These are phyloP conservation scores for Stagonosporopsis rhizophila DNA, from an alignment of 2,329 filamentous ascomycete species.

Conservation along the genomic window DNA sequence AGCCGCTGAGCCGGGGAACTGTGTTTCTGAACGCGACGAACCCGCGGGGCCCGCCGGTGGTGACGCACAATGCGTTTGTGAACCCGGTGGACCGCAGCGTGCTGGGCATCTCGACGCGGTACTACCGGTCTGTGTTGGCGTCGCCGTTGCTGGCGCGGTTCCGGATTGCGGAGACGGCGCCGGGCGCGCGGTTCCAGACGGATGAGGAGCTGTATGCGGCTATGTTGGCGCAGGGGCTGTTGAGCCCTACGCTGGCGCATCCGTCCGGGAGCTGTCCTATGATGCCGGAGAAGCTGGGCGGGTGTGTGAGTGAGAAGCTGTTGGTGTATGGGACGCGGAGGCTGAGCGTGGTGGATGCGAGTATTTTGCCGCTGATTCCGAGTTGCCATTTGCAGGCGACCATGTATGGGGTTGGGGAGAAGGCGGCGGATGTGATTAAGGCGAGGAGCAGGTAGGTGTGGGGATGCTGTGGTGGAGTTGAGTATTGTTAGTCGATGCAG, in stretches of 20 bases:
- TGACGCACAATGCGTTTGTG: constrained; percentile 35
- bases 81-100: constrained; percentile 37
- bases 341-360: constrained; percentile 40
- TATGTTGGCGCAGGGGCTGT: constrained; percentile 23
- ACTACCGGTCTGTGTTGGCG: constrained; percentile 2
- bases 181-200: constrained; percentile 30
- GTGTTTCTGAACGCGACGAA: constrained; percentile 42
- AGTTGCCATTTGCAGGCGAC: constrained; percentile 40
- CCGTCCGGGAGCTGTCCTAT: constrained; percentile 41
- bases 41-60: constrained; percentile 35
- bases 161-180: constrained; percentile 29
- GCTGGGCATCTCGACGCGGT: constrained; percentile 24
- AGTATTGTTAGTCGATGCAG: no score
- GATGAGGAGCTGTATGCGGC: constrained; percentile 33
- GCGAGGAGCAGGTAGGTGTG: neutral
- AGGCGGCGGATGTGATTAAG: constrained; percentile 26
- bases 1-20: constrained; percentile 43
- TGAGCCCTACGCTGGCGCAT: constrained; percentile 40
- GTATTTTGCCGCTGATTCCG: constrained; percentile 41
- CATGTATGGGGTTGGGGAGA: constrained; percentile 45
- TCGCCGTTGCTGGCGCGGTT: constrained; percentile 27
- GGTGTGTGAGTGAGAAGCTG: constrained; percentile 38
- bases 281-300: constrained; percentile 31
- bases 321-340: constrained; percentile 39
- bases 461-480: no score